These are phyloP conservation scores for Penicillium sp. DNA, from an alignment of 2,329 filamentous ascomycete genomes.

Conservation along the genomic window DNA sequence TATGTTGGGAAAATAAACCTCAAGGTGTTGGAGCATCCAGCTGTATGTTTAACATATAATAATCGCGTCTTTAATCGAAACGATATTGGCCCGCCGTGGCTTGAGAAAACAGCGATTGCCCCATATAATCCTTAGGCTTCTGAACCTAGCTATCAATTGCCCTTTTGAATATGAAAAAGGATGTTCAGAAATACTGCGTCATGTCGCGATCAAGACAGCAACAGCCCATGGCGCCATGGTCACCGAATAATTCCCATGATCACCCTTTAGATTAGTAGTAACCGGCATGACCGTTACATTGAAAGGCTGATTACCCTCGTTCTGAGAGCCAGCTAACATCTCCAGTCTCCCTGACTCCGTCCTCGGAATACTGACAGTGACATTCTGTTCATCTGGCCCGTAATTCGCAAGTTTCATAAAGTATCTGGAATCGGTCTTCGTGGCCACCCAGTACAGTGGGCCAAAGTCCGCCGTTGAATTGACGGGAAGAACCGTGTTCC, in stretches of 20 bases:
- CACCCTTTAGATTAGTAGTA: conserved; percentile 8
- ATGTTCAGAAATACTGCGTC: neutral
- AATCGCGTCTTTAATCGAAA: too few species aligned
- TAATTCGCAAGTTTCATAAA: conserved; percentile 36
- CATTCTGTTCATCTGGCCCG: conserved; percentile 18
- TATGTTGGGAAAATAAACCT: too few species aligned
- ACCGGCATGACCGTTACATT: conserved; percentile 18
- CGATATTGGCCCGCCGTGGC: neutral
- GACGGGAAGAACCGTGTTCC: conserved; percentile 30
- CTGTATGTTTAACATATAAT: too few species aligned
- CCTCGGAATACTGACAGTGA: conserved; percentile 27
- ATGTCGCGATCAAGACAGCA: conserved; percentile 23
- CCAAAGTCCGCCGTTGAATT: conserved; percentile 27
- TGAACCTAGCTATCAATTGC: too few species aligned
- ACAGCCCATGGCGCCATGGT: conserved; percentile 26
- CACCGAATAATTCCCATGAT: conserved; percentile 20
- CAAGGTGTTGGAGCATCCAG: too few species aligned
- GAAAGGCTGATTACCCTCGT: conserved; percentile 20
- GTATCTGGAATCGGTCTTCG: conserved; percentile 21
- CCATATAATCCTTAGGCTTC: too few species aligned
- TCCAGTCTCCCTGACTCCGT: conserved; percentile 22
- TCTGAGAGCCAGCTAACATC: conserved; percentile 22
- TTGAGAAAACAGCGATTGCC: too few species aligned
- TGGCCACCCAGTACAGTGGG: conserved; percentile 37
- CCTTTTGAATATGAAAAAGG: neutral